Evolutionary conservation across 306 rosid species (phyloP), one percentile per base, ranked within the genome.

Genomic region (Castanopsis chinensis): DNA sequence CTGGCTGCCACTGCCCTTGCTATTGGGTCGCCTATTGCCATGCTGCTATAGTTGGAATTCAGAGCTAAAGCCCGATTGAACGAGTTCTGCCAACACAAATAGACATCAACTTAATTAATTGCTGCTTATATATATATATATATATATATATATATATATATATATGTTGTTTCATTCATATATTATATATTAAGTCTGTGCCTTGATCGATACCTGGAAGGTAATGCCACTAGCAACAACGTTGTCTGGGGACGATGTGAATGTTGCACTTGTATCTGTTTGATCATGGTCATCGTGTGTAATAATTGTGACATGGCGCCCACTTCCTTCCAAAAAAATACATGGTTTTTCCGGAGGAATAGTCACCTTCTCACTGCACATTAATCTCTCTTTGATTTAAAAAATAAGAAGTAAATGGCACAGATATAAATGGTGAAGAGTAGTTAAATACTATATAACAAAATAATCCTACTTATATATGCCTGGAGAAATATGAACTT

Each of bases 231-330:
- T 27, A 2, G 45, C 86, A 83, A 83, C 56, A 4, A 88, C 60
- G 14, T 81, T 79, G 69, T 43, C 9, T 13, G 91, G 41, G 15
- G 0, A 3, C 0, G 91, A 81, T 10, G 86, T 19, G 79, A 88
- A 88, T 5, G 89, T 83, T 23, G 91, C 88, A 12, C 88, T 86
- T 0, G 6, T 30, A 72, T 86, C 83, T 23, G 86, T 83, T 69
- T 15, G 28, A 20, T 35, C 59, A 59, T 81, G 87, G 45, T 21
- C 88, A 45, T 60, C 3, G 63, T 52, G 78, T 7, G 87, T 71
- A 52, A 88, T 69, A 4, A 32, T 27, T 1, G 88, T 88, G 3
- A 12, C 17, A 0, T 5, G 13, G 2, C 75, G 79, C 13, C 82
- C 83, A n/a, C 33, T 15, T 3, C 90, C 92, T 71, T 89, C 73